A percentile compares a stretch with the other conserved stretches of the same genome.
Evolutionary conservation across 2,329 filamentous ascomycete species (phyloP).

Genomic region (Diplocarpon mali): DNA sequence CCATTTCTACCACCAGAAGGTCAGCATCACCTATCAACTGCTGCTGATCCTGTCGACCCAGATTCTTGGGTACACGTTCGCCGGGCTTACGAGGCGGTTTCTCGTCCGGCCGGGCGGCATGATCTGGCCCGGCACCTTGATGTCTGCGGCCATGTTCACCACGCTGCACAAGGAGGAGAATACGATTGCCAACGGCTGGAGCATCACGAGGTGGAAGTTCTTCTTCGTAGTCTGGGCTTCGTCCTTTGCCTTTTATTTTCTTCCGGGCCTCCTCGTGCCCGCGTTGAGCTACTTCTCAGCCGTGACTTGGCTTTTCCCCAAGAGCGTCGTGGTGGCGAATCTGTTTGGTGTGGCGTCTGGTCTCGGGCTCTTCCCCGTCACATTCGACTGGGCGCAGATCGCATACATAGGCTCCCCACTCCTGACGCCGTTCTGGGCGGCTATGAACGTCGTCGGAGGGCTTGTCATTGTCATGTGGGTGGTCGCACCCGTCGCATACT

Average conservation of each 20-base stretch:
- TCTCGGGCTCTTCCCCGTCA: slow-evolving; percentile 71
- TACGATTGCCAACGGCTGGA: slow-evolving; percentile 72
- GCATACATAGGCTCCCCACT: slow-evolving; percentile 75
- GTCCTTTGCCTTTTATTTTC: slow-evolving; percentile 73
- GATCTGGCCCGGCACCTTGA: slow-evolving; percentile 84
- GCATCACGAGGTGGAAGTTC: slow-evolving; percentile 71
- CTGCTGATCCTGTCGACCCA: slow-evolving; percentile 78
- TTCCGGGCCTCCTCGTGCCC: slow-evolving; percentile 72
- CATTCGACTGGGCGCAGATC: slow-evolving; percentile 87
- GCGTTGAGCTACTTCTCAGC: slow-evolving; percentile 84
- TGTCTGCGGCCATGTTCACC: slow-evolving; percentile 82
- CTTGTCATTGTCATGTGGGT: slow-evolving; percentile 80
- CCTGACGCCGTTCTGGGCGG: slow-evolving; percentile 76
- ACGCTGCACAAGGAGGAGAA: slow-evolving; percentile 80
- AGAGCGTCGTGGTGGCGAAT: slow-evolving; percentile 78
- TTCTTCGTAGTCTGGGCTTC: slow-evolving; percentile 63
- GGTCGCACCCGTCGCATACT: slow-evolving; percentile 68
- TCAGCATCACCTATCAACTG: slow-evolving; percentile 66
- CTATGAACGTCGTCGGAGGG: slow-evolving; percentile 73
- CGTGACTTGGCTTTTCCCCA: slow-evolving; percentile 77
- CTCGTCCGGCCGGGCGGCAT: slow-evolving; percentile 77
- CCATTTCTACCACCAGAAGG: slow-evolving; percentile 76
- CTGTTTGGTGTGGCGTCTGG: slow-evolving; percentile 80
- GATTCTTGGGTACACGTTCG: slow-evolving; percentile 77
- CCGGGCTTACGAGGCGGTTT: slow-evolving; percentile 69